These are phyloP conservation scores for Puccinia sorghi DNA, from an alignment of 1,284 basidiomycete genomes.

Conservation along the genomic window DNA sequence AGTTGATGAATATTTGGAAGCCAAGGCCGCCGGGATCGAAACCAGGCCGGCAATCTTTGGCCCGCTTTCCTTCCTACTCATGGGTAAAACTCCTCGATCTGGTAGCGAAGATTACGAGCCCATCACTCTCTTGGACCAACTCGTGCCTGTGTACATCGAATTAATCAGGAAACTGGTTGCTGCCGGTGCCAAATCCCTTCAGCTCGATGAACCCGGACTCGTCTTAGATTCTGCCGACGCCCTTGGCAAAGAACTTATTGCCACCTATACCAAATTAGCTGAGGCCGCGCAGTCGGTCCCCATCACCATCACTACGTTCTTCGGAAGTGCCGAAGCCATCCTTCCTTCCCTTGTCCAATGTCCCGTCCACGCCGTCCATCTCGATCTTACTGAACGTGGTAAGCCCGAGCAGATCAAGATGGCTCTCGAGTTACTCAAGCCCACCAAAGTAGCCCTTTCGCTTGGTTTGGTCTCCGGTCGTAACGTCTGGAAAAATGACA, in stretches of 20 bases:
- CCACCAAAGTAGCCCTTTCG: conserved; percentile 78
- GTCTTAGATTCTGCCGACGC: conserved; percentile 82
- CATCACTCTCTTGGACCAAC: conserved; percentile 82
- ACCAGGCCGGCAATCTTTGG: conserved; percentile 97
- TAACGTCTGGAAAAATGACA: conserved; percentile 99
- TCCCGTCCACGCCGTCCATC: conserved; percentile 89
- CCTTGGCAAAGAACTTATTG: conserved; percentile 77
- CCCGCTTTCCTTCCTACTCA: conserved; percentile 90
- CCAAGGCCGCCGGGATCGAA: conserved; percentile 80
- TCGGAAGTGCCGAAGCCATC: conserved; percentile 92
- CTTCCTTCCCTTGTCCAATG: conserved; percentile 86
- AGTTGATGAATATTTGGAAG: conserved; percentile 91
- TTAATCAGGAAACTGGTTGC: conserved; percentile 87
- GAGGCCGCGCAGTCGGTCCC: conserved; percentile 74
- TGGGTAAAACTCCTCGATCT: conserved; percentile 88
- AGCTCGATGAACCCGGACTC: conserved; percentile 96
- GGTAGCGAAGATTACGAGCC: conserved; percentile 84
- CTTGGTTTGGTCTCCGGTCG: conserved; percentile 97
- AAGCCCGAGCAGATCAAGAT: conserved; percentile 79
- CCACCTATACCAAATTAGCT: conserved; percentile 78
- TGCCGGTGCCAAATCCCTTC: conserved; percentile 89
- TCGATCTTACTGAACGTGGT: conserved; percentile 80
- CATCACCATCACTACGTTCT: conserved; percentile 76
- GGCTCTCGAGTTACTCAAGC: conserved; percentile 79
- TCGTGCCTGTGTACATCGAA: conserved; percentile 89